Conservation (phyloP, 1,284 basidiomycete species). For the Pyrrhoderma lamaoense region DNA sequence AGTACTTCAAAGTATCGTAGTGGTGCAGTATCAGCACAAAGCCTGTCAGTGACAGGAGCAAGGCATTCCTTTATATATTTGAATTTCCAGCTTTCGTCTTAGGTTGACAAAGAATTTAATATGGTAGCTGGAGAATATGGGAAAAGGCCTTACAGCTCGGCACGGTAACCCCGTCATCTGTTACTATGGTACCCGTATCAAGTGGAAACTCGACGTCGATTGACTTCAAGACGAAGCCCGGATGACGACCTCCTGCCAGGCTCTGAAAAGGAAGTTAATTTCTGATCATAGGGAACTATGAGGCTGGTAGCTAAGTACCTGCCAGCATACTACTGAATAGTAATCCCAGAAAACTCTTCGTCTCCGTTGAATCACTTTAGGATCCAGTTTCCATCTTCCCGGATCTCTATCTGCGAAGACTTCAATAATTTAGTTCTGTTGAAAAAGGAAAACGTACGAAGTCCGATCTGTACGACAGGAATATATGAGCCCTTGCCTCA, state of each 20-base stretch:
- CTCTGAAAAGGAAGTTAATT: not conserved
- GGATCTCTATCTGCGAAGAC: slow-evolving; percentile 8
- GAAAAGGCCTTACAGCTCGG: not conserved
- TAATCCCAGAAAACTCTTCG: slow-evolving; percentile 9
- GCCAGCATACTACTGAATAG: not conserved
- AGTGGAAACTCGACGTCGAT: slow-evolving; percentile 6
- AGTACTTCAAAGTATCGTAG: slow-evolving; percentile 16
- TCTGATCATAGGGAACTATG: not conserved
- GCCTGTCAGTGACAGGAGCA: slow-evolving; percentile 7
- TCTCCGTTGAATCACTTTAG: not conserved
- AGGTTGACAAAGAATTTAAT: not conserved
- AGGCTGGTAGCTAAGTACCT: not conserved
- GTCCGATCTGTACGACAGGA: slow-evolving; percentile 19
- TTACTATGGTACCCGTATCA: not conserved
- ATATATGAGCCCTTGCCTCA: too few relatives aligned
- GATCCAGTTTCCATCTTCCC: slow-evolving; percentile 2
- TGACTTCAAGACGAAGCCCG: not conserved
- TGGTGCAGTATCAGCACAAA: slow-evolving; percentile 10
- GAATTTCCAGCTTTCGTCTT: slow-evolving; percentile 13
- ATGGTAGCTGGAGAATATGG: not conserved
- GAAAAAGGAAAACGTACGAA: slow-evolving; percentile 10
- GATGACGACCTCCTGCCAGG: slow-evolving; percentile 5
- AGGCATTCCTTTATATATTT: slow-evolving; percentile 14
- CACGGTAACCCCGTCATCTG: not conserved
- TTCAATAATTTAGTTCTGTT: not conserved